Percentiles rank a stretch among this genome's conserved stretches.
These are phyloP conservation scores for Laetiporus sulphureus DNA, from an alignment of 1,284 basidiomycete species.

Conservation along the genomic window DNA sequence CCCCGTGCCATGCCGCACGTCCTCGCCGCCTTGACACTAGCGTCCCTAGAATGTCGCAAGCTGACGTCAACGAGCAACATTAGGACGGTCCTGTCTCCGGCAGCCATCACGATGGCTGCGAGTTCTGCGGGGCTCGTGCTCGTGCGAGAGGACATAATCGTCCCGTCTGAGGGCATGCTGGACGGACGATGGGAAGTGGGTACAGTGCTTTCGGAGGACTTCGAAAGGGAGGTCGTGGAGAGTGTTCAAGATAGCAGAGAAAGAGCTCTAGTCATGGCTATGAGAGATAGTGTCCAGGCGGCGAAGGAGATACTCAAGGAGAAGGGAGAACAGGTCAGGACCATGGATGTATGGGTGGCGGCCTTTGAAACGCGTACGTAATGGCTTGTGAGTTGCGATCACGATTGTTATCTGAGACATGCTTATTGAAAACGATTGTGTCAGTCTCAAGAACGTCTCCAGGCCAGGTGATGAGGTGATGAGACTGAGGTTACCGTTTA, in stretches of 20 bases:
- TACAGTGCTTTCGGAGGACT: slow-evolving; percentile 16
- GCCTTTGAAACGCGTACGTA: slow-evolving; percentile 8
- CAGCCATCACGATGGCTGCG: slow-evolving; percentile 25
- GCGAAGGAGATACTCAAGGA: slow-evolving; percentile 12
- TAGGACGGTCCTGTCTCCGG: slow-evolving; percentile 33
- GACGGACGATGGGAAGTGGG: slow-evolving; percentile 34
- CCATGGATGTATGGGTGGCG: slow-evolving; percentile 31
- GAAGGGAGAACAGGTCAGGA: slow-evolving; percentile 16
- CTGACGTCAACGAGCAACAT: slow-evolving; percentile 28
- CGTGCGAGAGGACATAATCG: slow-evolving; percentile 20
- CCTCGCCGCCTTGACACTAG: slow-evolving; percentile 33
- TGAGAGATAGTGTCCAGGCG: slow-evolving; percentile 22
- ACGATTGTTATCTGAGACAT: too few species aligned
- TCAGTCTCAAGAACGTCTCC: too few species aligned
- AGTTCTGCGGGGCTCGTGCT: slow-evolving; percentile 23
- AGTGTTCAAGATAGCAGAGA: slow-evolving; percentile 22
- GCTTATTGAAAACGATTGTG: too few species aligned
- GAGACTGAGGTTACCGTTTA: too few species aligned
- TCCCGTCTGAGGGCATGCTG: slow-evolving; percentile 23
- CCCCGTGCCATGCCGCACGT: slow-evolving; percentile 28
- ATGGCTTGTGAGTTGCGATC: too few species aligned
- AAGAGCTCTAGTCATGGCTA: slow-evolving; percentile 21
- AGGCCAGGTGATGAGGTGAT: too few species aligned
- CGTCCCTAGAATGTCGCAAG: slow-evolving; percentile 30
- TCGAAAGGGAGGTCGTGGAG: slow-evolving; percentile 16